Evolutionary conservation across 1,139 yeast genomes (phyloP), one percentile per base, ranked within the genome.

Genomic region (Sugiyamaella grinbergsii): DNA sequence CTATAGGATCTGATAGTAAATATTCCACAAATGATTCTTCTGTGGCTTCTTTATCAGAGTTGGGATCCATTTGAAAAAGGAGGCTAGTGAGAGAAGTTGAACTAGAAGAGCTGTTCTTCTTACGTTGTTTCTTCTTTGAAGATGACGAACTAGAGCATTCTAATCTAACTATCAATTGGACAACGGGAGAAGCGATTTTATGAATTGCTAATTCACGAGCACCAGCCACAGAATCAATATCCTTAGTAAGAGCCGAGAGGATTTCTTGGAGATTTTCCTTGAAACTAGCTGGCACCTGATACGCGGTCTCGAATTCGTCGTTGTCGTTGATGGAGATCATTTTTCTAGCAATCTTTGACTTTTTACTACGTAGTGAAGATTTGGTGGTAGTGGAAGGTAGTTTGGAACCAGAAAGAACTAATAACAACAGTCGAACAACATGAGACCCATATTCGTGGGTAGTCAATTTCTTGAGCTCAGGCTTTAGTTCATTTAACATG

Each of bases 261-360:
- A 65, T 45, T 20, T 59, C 62, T 11, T 56, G 48, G 6, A 61
- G 58, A 2, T 77, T 59, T n/a, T 72, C 74, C 56, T 81, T 83
- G 68, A 91, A 89, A 0, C 87, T 75, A 1, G 75, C 68, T 2
- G 98, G 96, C 1, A 83, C 82, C 67, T 83, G 88, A 65, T 81
- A 87, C 0, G 64, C 48, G 28, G 29, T 16, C 55, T 80, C 77
- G 29, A 51, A 52, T 11, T 57, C 66, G 10, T 59, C 57, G 54
- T 77, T 83, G 62, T 87, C 96, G 62, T 83, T 83, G 47, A 91
- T 83, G 61, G 88, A 95, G 61, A 89, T 87, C 93, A 87, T 86
- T 67, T 90, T 90, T 67, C 98, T 80, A 1, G 97, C 96, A 64
- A 87, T 85, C 64, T 87, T 86, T 29, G 95, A 85, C 65, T 81